phyloP scores from a whole-genome alignment of 495 filamentous ascomycete species.

The Daldinia childiae region DNA sequence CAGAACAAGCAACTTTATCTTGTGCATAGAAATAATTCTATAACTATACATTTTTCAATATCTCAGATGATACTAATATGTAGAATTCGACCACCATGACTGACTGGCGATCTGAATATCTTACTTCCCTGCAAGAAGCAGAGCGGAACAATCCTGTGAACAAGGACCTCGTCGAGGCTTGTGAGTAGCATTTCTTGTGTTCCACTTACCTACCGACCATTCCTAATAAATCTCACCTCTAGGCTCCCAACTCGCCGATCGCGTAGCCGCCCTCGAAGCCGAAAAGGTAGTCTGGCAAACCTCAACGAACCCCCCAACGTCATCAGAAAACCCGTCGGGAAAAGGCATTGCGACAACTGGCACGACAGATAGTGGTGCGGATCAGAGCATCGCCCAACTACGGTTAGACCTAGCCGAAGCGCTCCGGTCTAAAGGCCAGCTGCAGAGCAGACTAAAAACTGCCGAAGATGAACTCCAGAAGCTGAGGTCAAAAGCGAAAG shows the following conservation, averaged over 20 bases:
- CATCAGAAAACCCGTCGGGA: constrained; percentile 21
- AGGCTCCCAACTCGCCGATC: constrained; percentile 78
- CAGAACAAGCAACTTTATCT: constrained; percentile 16
- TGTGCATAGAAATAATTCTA: constrained; percentile 5
- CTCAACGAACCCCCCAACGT: not conserved
- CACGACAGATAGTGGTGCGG: constrained; percentile 38
- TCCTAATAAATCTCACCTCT: constrained; percentile 4
- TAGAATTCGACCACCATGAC: constrained; percentile 48
- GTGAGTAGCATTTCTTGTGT: constrained; percentile 43
- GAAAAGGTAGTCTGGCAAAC: constrained; percentile 54
- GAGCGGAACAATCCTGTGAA: constrained; percentile 56
- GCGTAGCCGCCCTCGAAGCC: constrained; percentile 65
- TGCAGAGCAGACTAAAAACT: constrained; percentile 68
- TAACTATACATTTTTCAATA: constrained; percentile 4
- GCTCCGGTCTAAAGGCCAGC: constrained; percentile 72
- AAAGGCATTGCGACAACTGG: constrained; percentile 40
- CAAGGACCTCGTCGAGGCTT: constrained; percentile 56
- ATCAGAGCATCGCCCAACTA: constrained; percentile 56
- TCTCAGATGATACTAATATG: constrained; percentile 37
- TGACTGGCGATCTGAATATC: constrained; percentile 59
- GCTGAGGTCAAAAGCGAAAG: constrained; percentile 63
- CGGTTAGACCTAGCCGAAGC: constrained; percentile 75
- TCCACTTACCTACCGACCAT: not conserved
- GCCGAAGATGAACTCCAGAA: constrained; percentile 69
- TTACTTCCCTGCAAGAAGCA: constrained; percentile 52